Percentiles rank a stretch among this genome's conserved stretches.
Evolutionary conservation across 2,329 filamentous ascomycete genomes (phyloP).

Genomic region (Cytospora schulzeri): DNA sequence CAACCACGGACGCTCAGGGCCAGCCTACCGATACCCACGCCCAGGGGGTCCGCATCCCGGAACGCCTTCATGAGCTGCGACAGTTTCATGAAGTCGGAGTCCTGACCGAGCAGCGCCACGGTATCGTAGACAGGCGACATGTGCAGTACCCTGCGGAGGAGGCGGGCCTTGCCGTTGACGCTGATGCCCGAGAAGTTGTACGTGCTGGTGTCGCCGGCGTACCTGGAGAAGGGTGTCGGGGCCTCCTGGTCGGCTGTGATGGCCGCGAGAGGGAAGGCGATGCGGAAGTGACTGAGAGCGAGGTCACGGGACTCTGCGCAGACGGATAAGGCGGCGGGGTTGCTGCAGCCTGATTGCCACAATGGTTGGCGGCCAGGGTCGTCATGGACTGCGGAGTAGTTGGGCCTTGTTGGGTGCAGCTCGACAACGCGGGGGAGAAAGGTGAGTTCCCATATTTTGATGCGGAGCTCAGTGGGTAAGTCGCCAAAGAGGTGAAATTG

Average conservation of each 20-base stretch:
- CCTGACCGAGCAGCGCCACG: slow-evolving; percentile 37
- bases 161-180: background rate
- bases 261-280: slow-evolving; percentile 34
- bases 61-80: slow-evolving; percentile 31
- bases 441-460: slow-evolving; percentile 40
- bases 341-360: slow-evolving; percentile 38
- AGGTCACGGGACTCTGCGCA: slow-evolving; percentile 37
- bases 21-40: slow-evolving; percentile 32
- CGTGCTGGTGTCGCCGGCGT: slow-evolving; percentile 27
- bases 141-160: slow-evolving; percentile 34
- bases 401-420: slow-evolving; percentile 36
- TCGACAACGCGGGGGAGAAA: slow-evolving; percentile 39
- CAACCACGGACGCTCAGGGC: slow-evolving; percentile 35
- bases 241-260: slow-evolving; percentile 5
- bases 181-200: slow-evolving; percentile 21
- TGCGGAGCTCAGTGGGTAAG: slow-evolving; percentile 40
- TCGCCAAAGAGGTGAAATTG: slow-evolving; percentile 36
- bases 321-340: slow-evolving; percentile 39
- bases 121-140: slow-evolving; percentile 37
- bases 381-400: slow-evolving; percentile 34
- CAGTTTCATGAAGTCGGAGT: slow-evolving; percentile 32
- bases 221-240: slow-evolving; percentile 26
- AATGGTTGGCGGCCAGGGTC: slow-evolving; percentile 24
- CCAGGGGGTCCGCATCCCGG: slow-evolving; percentile 30
- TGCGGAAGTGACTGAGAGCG: slow-evolving; percentile 37